phyloP scores from a whole-genome alignment of 2,329 filamentous ascomycete species.

The Teratosphaeria destructans region DNA sequence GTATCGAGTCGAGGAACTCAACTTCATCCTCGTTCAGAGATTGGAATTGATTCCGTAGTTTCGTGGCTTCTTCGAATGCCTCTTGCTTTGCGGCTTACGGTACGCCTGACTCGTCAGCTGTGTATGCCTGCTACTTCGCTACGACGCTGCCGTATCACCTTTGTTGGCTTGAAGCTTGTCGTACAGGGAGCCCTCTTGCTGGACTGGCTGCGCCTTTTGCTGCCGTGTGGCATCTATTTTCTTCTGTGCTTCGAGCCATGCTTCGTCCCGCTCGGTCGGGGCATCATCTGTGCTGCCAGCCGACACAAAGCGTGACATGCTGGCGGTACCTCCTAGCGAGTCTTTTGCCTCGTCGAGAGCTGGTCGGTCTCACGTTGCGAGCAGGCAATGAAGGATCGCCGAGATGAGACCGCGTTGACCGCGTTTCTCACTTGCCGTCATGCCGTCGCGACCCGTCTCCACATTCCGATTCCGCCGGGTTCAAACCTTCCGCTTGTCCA shows the following conservation, averaged over 20 bases:
- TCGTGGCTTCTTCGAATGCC: slow-evolving; percentile 63
- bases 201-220: slow-evolving; percentile 42
- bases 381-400: not conserved
- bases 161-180: slow-evolving; percentile 75
- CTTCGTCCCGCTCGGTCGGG: slow-evolving; percentile 38
- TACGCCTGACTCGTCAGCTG: slow-evolving; percentile 18
- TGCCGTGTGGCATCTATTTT: slow-evolving; percentile 53
- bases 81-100: slow-evolving; percentile 64
- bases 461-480: not conserved
- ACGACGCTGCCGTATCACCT: slow-evolving; percentile 37
- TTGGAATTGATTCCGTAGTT: slow-evolving; percentile 66
- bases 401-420: not conserved
- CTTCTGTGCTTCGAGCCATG: slow-evolving; percentile 56
- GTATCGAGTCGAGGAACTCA: slow-evolving; percentile 56
- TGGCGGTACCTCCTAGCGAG: not conserved
- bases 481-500: no score
- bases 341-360: not conserved
- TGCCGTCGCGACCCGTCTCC: not conserved
- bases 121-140: slow-evolving; percentile 2
- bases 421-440: not conserved
- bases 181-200: slow-evolving; percentile 48
- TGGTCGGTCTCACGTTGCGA: not conserved
- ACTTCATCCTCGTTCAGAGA: slow-evolving; percentile 69
- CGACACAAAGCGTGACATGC: slow-evolving; percentile 43
- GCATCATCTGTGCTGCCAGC: slow-evolving; percentile 40